These are phyloP conservation scores for Rubroshorea leprosula DNA, from an alignment of 345 rosid species.

Conservation along the genomic window DNA sequence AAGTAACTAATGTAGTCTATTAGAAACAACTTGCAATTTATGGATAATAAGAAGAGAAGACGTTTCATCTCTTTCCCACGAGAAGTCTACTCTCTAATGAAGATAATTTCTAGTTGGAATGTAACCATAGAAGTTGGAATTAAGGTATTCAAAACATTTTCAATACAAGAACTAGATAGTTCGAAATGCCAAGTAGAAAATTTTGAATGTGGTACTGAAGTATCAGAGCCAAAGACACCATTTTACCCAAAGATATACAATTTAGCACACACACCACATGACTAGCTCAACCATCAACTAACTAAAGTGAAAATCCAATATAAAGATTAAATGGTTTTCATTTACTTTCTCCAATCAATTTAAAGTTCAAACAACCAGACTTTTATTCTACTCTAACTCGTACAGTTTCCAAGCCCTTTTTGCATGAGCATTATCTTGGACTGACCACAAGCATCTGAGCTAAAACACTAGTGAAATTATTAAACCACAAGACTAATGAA, in stretches of 20 bases:
- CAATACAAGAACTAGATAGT: no score
- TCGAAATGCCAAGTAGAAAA: no score
- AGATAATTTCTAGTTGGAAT: no score
- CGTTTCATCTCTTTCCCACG: slow-evolving; percentile 4
- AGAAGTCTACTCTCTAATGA: no score
- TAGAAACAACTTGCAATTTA: background rate
- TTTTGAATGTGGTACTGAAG: no score
- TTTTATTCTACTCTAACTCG: slow-evolving; percentile 2
- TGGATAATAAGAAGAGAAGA: slow-evolving; percentile 1
- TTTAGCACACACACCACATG: no score
- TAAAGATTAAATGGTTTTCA: background rate
- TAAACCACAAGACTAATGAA: background rate
- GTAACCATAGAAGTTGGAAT: no score
- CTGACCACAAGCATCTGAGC: background rate
- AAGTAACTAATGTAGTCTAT: background rate
- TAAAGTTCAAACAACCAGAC: background rate
- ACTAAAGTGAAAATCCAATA: background rate
- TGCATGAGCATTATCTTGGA: background rate
- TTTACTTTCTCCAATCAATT: no score
- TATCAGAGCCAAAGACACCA: no score
- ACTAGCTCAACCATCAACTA: no score
- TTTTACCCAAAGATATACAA: no score
- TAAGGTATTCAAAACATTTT: no score
- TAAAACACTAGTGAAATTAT: background rate
- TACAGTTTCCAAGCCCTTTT: background rate